phyloP scores from a whole-genome alignment of 1,284 basidiomycete genomes.

The Pseudozyma hubeiensis region DNA sequence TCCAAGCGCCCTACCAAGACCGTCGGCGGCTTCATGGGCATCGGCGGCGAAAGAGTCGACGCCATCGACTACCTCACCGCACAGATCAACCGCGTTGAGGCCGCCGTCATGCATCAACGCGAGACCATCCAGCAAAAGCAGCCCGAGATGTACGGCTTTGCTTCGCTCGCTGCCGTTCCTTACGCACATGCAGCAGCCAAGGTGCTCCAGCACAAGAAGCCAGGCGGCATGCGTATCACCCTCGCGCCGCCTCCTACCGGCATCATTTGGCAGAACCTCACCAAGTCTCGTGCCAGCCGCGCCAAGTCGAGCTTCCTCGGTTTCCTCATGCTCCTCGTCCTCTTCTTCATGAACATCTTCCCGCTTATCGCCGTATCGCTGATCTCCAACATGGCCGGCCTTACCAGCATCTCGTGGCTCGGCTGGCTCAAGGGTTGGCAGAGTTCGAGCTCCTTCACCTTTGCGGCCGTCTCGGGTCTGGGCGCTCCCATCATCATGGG shows the following conservation, averaged over 20 bases:
- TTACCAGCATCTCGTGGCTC: conserved; percentile 48
- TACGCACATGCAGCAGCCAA: conserved; percentile 65
- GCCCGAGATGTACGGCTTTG: conserved; percentile 66
- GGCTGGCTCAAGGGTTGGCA: conserved; percentile 57
- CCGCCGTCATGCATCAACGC: conserved; percentile 70
- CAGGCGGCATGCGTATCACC: conserved; percentile 51
- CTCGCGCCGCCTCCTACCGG: conserved; percentile 62
- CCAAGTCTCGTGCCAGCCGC: conserved; percentile 43
- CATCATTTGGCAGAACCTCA: conserved; percentile 67
- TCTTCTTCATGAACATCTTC: conserved; percentile 64
- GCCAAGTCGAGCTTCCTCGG: conserved; percentile 54
- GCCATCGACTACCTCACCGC: conserved; percentile 60
- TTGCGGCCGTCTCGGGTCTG: conserved; percentile 61
- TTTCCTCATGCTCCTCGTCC: conserved; percentile 51
- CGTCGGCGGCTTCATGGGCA: conserved; percentile 78
- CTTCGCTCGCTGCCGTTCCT: conserved; percentile 61
- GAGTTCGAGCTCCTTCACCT: conserved; percentile 46
- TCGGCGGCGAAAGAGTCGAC: conserved; percentile 77
- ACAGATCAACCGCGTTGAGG: conserved; percentile 60
- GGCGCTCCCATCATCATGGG: conserved; percentile 64
- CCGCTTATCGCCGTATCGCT: conserved; percentile 61
- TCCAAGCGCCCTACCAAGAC: conserved; percentile 80
- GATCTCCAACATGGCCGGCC: conserved; percentile 62
- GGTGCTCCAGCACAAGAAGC: conserved; percentile 49
- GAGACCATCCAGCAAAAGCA: conserved; percentile 56